Evolutionary conservation across 495 filamentous ascomycete genomes (phyloP), one percentile per base, ranked within the genome.

Genomic region (Letharia columbiana): DNA sequence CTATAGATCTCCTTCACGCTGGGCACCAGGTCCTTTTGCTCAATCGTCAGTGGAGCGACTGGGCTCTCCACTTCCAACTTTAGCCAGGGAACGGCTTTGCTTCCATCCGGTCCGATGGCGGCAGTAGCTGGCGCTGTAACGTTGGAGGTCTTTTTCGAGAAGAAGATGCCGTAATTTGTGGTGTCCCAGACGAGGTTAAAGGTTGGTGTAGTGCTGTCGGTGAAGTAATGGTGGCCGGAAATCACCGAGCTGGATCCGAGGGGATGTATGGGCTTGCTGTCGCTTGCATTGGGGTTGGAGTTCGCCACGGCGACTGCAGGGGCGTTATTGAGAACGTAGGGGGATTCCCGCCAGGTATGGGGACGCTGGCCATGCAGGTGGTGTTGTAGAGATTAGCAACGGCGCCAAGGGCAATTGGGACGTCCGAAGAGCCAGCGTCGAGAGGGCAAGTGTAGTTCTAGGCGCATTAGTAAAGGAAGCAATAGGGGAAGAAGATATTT

Each of bases 361-460:
- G 54, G 10, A 83, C 79, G 42, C 85, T 80, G 11, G 89, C 89
- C 37, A 91, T 72, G 79, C 93, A 98, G 60, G 88, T 88, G 54
- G 83, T 87, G 77, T 98, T 89, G 86, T 87, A 97, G 67, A 98
- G 91, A 35, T 81, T 86, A 58, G 94, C 94, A 23, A 91, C 74
- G 63, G 94, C 94, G 66, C 94, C 94, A 50, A 81, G 73, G 23
- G 85, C 75, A 7, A 73, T 73, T n/a, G 93, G 93, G 1, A 67
- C 64, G 0, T 76, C 73, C 0, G 85, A 82, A 2, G 79, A 75
- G 4, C 83, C 71, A 68, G 84, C 82, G 62, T 77, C 77, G 42
- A 81, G 73, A 45, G 83, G 79, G 80, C 93, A 97, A 65, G 91
- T 92, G 76, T 96, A 98, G 81, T 97, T 96, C 79, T 97, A 84